Percentiles rank a stretch among this genome's conserved stretches.
phyloP scores from a whole-genome alignment of 148 eudicot species.

The Pouteria glomerata region DNA sequence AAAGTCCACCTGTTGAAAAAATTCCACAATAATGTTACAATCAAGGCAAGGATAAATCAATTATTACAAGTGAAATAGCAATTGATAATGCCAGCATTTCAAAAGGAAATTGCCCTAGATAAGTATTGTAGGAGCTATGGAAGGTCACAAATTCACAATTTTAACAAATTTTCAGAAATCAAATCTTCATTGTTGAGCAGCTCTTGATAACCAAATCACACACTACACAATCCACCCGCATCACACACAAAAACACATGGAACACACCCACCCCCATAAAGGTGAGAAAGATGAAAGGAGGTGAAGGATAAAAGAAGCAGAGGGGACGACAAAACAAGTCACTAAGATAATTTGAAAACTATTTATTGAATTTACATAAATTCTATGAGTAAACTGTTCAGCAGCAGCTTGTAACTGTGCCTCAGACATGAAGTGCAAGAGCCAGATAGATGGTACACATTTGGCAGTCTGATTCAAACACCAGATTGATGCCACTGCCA shows the following conservation, averaged over 20 bases:
- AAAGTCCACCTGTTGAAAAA: slow-evolving; percentile 74
- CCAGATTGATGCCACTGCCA: neutral
- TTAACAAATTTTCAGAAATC: neutral
- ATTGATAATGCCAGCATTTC: neutral
- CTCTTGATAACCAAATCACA: neutral
- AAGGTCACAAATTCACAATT: neutral
- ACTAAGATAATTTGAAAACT: neutral
- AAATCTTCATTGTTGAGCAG: neutral
- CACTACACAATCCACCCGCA: neutral
- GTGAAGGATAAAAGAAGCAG: too few species aligned
- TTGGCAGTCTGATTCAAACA: neutral
- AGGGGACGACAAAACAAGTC: slow-evolving; percentile 2
- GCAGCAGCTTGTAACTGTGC: neutral
- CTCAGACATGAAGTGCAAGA: neutral
- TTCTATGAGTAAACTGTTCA: neutral
- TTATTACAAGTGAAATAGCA: neutral
- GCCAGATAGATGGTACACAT: neutral
- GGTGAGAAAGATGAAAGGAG: neutral
- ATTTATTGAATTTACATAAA: neutral
- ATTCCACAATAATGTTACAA: slow-evolving; percentile 8
- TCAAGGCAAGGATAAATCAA: neutral
- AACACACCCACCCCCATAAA: too few species aligned
- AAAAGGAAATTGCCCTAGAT: neutral
- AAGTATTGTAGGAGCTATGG: neutral
- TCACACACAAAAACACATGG: too few species aligned